Evolutionary conservation across 2,329 filamentous ascomycete species (phyloP), one percentile per base, ranked within the genome.

Genomic region (Aspergillus flavus): DNA sequence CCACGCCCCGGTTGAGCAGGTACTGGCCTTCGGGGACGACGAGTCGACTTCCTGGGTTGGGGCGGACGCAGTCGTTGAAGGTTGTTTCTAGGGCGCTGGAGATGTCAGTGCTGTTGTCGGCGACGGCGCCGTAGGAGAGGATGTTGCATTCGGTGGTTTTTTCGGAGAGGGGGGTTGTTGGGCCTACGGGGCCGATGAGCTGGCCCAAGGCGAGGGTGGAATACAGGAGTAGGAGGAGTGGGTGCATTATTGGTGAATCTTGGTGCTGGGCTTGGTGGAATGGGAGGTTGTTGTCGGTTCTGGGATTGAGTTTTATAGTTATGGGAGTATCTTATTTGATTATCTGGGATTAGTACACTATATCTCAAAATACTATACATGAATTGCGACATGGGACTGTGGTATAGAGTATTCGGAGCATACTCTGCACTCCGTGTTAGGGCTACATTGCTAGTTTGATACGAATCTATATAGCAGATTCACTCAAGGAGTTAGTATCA

Each of bases 71-170:
- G 1, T 67, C 43, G 4, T 54, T 62, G 58, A 77, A 77, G 9
- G 76, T 64, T 11, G 59, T 46, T 11, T 69, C 64, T 3, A 78
- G 69, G 0, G 76, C 71, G 26, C 68, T 63, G 1, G 71, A 72
- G 53, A 77, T 62, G 59, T 77, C 72, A 0, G 75, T 76, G n/a
- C 57, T 60, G 46, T 75, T 76, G 57, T 76, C 72, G 6, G 72
- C 68, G 7, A 69, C 64, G 7, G 66, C 71, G 14, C 74, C 71
- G 61, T 76, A 74, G 59, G 76, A 59, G 10, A 76, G 67, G n/a
- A 77, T 68, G 57, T 71, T 78, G 65, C 76, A 78, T 48, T 71
- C 66, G 9, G 57, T 66, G 0, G 56, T 68, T 56, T 78, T 78
- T 4, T 68, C 4, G 2, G 66, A 64, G 9, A 77, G 67, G 6